Base-by-base conservation (phyloP, 192 early-diverging fungal species). In the Thamnidium elegans region DNA sequence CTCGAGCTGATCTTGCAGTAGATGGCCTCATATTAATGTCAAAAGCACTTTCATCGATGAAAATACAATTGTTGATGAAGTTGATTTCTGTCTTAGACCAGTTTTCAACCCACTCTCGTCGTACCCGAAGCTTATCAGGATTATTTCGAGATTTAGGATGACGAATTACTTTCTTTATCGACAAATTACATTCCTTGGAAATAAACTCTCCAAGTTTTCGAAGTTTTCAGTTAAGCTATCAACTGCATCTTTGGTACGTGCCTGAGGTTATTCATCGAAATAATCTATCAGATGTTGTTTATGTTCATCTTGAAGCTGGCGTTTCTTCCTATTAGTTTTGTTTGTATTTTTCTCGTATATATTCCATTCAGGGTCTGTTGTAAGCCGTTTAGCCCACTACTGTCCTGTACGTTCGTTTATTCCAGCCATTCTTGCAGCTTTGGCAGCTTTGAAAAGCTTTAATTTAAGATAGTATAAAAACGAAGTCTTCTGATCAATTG, bases 21-120 rank as follows among this genome's bases (percentile, higher is more conserved):
- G 36, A n/a, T 43, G 46, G 50, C 53, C 32, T 62, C 48, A 62
- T 62, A 26, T 62, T 62, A 50, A 61, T 61, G 47, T 65, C 17
- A 44, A 54, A 65, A 15, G 19, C 63, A 13, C 47, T 34, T 55
- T 65, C 52, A 7, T 65, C 63, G 55, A 65, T 11, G 17, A 53
- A 63, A 36, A 65, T 30, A 54, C 63, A 65, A 30, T 65, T 55
- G 15, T 17, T 42, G 8, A 9, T 34, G 39, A 34, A 56, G 17
- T 56, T 17, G 34, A 56, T 56, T 42, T 56, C 55, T 42, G 36
- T 42, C 42, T 56, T 56, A 0, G 15, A 20, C 36, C 55, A 56
- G 14, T 19, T 31, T 32, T 55, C 9, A 26, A 55, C 50, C 50
- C 50, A 55, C 3, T 55, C 54, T 7, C 13, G 32, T 55, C 54